phyloP scores from a whole-genome alignment of 176 grass and related monocot genomes.

The Phoenix roebelenii region DNA sequence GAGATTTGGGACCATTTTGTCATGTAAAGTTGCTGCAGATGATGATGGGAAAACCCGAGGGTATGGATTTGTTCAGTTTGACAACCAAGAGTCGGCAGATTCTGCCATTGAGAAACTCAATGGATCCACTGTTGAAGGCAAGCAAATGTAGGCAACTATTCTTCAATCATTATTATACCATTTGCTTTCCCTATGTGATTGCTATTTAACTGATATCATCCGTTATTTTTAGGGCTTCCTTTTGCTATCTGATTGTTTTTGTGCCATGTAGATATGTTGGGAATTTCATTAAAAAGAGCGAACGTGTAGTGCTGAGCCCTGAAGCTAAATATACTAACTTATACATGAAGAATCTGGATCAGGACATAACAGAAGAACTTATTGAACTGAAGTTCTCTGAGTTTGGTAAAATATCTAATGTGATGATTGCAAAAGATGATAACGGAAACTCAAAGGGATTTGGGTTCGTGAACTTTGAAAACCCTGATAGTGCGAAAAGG shows the following conservation, averaged over 20 bases:
- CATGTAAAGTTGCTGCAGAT: conserved; percentile 69
- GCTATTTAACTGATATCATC: too few relatives aligned
- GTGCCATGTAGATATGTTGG: conserved; percentile 43
- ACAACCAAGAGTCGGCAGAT: conserved; percentile 34
- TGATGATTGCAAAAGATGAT: conserved; percentile 50
- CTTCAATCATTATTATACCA: background rate
- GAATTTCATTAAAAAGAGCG: conserved; percentile 65
- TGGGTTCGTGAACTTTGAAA: conserved; percentile 76
- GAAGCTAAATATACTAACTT: conserved; percentile 70
- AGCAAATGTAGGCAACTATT: conserved; percentile 31
- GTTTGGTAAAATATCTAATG: conserved; percentile 47
- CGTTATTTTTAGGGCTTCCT: background rate
- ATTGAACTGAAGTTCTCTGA: conserved; percentile 67
- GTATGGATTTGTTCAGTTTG: conserved; percentile 80
- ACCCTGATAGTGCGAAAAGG: conserved; percentile 48
- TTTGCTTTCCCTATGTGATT: background rate
- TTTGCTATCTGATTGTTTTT: background rate
- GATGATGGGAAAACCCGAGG: conserved; percentile 45
- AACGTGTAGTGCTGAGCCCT: conserved; percentile 20
- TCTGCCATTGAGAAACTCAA: conserved; percentile 52
- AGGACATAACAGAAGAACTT: conserved; percentile 66
- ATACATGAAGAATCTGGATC: conserved; percentile 87
- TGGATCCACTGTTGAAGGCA: conserved; percentile 32
- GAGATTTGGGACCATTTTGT: conserved; percentile 60
- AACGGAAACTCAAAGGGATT: conserved; percentile 65